Evolutionary conservation across 352 stramenopile species (phyloP), one percentile per base, ranked within the genome.

Genomic region (Globisporangium parvum): DNA sequence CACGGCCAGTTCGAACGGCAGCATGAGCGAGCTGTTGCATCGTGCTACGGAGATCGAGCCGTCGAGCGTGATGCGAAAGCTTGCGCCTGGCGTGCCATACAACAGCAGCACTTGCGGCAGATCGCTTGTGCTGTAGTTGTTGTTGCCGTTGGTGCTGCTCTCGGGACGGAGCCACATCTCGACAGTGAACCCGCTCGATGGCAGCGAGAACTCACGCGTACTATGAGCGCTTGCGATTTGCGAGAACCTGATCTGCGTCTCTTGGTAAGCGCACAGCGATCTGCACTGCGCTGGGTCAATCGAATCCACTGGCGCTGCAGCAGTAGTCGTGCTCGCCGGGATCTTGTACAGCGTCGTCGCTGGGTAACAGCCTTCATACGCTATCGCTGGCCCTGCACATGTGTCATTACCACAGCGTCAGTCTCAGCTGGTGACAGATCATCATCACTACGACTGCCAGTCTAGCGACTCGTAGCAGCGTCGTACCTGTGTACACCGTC

Each of bases 141-240:
- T 63, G n/a, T 37, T 51, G 21, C 45, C 31, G 28, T 33, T 8
- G 9, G 28, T 33, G 28, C 28, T 33, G 28, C 28, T 47, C 17
- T 66, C 65, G 21, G 63, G 35, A 57, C 51, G 59, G n/a, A 69
- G 57, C 73, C 71, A 85, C 4, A 82, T 70, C 47, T 84, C 76
- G 8, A 85, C 31, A 14, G 73, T 74, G 48, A 77, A 57, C 10
- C 52, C 62, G 0, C 51, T 47, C 0, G 35, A 18, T 18, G 64
- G 53, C 1, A 84, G 40, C 18, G 31, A 23, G 26, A 86, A 51
- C 42, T 46, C 57, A 48, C 58, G 39, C 1, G 57, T 53, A 44
- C 69, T 80, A 33, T 62, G 64, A 26, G 75, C 58, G 12, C 53
- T 55, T 6, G 69, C 73, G 0, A 2, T 21, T 15, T 51, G 20